Percentiles rank a stretch among this genome's conserved stretches.
These are phyloP conservation scores for Chondrus crispus DNA, from an alignment of 23 red algal species.

Conservation along the genomic window DNA sequence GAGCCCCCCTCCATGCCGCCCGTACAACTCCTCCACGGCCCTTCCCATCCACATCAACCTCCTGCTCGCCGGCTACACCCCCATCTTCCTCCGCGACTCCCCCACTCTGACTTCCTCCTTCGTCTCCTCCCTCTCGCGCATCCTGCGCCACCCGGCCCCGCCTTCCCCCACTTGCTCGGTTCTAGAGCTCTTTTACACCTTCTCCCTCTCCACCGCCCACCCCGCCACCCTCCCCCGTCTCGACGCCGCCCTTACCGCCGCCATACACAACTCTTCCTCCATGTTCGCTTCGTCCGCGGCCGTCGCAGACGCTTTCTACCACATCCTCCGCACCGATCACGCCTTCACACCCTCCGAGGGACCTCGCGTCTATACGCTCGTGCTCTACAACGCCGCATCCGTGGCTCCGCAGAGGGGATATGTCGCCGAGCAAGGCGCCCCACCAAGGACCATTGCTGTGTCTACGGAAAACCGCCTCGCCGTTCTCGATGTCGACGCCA, in stretches of 20 bases:
- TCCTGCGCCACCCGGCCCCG: not conserved
- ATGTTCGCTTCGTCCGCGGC: constrained; percentile 6
- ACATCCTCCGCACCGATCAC: not conserved
- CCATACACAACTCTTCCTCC: not conserved
- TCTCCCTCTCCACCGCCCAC: not conserved
- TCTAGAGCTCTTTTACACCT: constrained; percentile 3
- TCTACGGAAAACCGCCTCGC: constrained; percentile 38
- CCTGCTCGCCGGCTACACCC: constrained; percentile 5
- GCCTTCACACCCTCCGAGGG: not conserved
- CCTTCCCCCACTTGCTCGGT: constrained; percentile 14
- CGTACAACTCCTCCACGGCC: not conserved
- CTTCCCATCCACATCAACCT: constrained; percentile 1
- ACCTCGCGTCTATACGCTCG: constrained; percentile 9
- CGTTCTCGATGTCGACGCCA: constrained; percentile 39
- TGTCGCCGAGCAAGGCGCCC: constrained; percentile 13
- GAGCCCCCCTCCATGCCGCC: not conserved
- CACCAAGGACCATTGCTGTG: constrained; percentile 16
- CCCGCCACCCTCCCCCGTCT: constrained; percentile 7
- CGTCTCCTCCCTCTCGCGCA: not conserved
- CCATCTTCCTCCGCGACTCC: constrained; percentile 28
- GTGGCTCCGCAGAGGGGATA: constrained; percentile 54
- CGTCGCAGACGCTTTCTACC: constrained; percentile 45
- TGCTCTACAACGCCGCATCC: constrained; percentile 41
- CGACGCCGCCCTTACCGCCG: constrained; percentile 3
- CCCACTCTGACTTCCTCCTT: not conserved